Evolutionary conservation across 768 basidiomycete species (phyloP).

Genomic region (Kwoniella europaea): DNA sequence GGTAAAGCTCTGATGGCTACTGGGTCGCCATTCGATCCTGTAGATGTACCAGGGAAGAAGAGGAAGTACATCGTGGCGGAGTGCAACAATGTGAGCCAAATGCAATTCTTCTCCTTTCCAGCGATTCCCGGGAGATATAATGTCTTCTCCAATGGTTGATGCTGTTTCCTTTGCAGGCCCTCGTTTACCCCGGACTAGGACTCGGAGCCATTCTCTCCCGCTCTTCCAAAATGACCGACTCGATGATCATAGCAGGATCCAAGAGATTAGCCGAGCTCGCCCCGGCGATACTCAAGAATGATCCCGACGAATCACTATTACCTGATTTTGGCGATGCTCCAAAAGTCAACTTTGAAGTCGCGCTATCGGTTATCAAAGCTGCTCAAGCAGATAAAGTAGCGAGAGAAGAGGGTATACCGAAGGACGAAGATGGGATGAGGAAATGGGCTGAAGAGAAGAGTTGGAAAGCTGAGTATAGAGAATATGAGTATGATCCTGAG

Average conservation of each 20-base stretch:
- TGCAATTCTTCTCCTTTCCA: neutral
- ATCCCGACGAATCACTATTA: slow-evolving; percentile 72
- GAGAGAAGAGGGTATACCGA: slow-evolving; percentile 58
- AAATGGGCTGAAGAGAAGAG: slow-evolving; percentile 67
- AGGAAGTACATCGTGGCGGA: slow-evolving; percentile 62
- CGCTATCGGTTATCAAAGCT: slow-evolving; percentile 76
- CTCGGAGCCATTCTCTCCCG: slow-evolving; percentile 75
- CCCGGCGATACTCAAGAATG: slow-evolving; percentile 67
- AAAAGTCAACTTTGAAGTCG: slow-evolving; percentile 77
- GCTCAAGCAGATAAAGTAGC: slow-evolving; percentile 75
- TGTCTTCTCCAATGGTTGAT: too few relatives aligned
- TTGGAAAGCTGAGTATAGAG: slow-evolving; percentile 71
- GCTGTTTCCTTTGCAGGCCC: slow-evolving; percentile 33
- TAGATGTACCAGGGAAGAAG: slow-evolving; percentile 51
- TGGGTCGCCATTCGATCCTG: slow-evolving; percentile 82
- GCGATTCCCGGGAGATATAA: too few relatives aligned
- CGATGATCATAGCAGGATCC: slow-evolving; percentile 84
- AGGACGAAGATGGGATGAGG: slow-evolving; percentile 37
- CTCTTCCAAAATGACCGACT: slow-evolving; percentile 71
- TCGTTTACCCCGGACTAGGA: slow-evolving; percentile 85
- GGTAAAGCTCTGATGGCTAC: slow-evolving; percentile 82
- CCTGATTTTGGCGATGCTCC: slow-evolving; percentile 67
- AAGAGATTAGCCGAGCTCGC: slow-evolving; percentile 74
- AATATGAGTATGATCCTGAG: slow-evolving; percentile 69
- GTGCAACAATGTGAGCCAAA: slow-evolving; percentile 55